These are phyloP conservation scores for Cyanidioschyzon merolae DNA, from an alignment of 23 red algal species.

Conservation along the genomic window DNA sequence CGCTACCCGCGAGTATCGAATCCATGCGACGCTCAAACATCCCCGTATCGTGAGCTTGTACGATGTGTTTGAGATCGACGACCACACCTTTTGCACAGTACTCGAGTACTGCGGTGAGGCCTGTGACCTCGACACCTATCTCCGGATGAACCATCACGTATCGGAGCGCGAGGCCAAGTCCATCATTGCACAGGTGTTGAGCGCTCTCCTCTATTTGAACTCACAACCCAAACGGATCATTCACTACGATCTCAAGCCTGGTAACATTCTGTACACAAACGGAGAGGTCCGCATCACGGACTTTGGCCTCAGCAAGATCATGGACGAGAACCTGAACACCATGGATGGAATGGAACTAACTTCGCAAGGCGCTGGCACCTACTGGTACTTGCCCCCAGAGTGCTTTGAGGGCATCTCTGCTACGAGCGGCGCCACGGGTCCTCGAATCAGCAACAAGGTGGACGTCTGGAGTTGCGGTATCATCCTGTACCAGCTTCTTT, in stretches of 20 bases:
- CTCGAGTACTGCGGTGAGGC: slow-evolving; percentile 81
- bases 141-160: slow-evolving; percentile 47
- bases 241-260: slow-evolving; percentile 92
- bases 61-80: slow-evolving; percentile 96
- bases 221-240: slow-evolving; percentile 54
- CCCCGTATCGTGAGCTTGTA: slow-evolving; percentile 66
- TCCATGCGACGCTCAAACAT: slow-evolving; percentile 84
- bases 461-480: slow-evolving; percentile 90
- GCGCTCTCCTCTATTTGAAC: slow-evolving; percentile 65
- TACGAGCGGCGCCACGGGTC: not conserved
- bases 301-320: slow-evolving; percentile 91
- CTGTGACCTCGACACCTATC: slow-evolving; percentile 69
- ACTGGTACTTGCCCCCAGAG: slow-evolving; percentile 97
- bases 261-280: slow-evolving; percentile 65
- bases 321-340: slow-evolving; percentile 40
- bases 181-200: slow-evolving; percentile 74
- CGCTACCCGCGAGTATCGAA: slow-evolving; percentile 79
- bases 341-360: slow-evolving; percentile 73
- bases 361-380: slow-evolving; percentile 60
- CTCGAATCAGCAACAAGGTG: slow-evolving; percentile 70
- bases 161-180: slow-evolving; percentile 76
- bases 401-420: not conserved
- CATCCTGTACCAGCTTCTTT: slow-evolving; percentile 95
- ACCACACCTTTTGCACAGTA: slow-evolving; percentile 88
- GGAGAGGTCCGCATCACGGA: slow-evolving; percentile 86